Evolutionary conservation across 2,329 filamentous ascomycete genomes (phyloP).

Genomic region (Ophiostoma montium): DNA sequence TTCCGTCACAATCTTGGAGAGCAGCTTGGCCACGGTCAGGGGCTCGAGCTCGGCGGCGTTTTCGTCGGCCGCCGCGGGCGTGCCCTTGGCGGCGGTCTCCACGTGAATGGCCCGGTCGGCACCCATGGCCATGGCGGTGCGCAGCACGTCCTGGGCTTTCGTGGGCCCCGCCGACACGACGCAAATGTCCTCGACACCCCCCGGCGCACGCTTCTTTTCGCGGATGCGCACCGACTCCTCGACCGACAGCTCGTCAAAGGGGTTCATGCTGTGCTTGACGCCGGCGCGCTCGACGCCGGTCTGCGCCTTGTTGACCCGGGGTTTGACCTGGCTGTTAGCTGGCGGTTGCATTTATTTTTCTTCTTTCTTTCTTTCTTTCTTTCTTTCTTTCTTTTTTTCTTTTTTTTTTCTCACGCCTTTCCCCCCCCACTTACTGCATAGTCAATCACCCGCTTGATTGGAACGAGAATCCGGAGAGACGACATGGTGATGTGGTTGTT

Average conservation of each 20-base stretch:
- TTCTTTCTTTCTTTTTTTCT: neutral
- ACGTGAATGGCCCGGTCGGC: constrained; percentile 87
- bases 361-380: neutral
- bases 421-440: constrained; percentile 48
- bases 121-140: constrained; percentile 97
- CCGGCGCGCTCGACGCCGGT: constrained; percentile 84
- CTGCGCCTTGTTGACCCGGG: constrained; percentile 54
- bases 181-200: constrained; percentile 80
- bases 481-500: constrained; percentile 34
- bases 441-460: constrained; percentile 75
- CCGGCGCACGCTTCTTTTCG: constrained; percentile 60
- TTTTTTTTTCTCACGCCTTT: too few relatives aligned
- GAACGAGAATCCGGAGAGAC: constrained; percentile 60
- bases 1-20: constrained; percentile 63
- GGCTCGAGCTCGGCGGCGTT: constrained; percentile 73
- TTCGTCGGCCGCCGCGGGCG: constrained; percentile 44
- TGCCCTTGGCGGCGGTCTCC: constrained; percentile 39
- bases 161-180: constrained; percentile 76
- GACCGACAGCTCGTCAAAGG: constrained; percentile 95
- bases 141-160: constrained; percentile 77
- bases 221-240: constrained; percentile 93
- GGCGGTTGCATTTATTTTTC: neutral
- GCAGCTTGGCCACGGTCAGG: constrained; percentile 79
- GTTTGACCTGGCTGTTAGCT: constrained; percentile 39
- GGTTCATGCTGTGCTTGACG: constrained; percentile 98